Conservation (phyloP, 2,329 filamentous ascomycete species). For the Penicillium sp. region DNA sequence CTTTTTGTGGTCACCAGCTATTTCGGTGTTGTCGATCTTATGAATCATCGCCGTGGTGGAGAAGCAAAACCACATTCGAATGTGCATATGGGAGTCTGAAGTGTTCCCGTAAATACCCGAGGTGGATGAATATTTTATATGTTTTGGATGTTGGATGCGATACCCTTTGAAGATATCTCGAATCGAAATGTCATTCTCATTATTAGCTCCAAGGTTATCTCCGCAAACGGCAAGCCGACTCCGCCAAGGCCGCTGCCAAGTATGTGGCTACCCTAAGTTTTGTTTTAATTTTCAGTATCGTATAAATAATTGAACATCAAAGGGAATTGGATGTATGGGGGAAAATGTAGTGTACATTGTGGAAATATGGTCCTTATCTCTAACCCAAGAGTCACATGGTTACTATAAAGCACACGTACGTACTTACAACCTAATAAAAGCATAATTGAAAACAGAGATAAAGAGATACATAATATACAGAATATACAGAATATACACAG, state of each 20-base stretch:
- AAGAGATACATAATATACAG: no score
- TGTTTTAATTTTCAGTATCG: neutral
- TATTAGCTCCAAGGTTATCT: neutral
- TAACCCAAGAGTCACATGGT: no score
- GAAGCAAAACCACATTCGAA: slow-evolving; percentile 24
- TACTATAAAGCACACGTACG: no score
- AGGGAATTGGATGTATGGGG: no score
- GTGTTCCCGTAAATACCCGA: neutral
- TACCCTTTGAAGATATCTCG: neutral
- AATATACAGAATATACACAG: no score
- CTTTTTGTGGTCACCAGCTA: slow-evolving; percentile 52
- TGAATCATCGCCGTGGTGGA: slow-evolving; percentile 37
- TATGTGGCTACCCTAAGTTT: neutral
- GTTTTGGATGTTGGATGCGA: neutral
- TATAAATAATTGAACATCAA: no score
- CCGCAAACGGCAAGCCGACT: slow-evolving; percentile 2
- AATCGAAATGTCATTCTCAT: neutral
- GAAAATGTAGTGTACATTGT: no score
- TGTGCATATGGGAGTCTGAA: slow-evolving; percentile 21
- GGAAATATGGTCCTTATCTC: no score
- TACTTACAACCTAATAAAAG: no score
- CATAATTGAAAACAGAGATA: no score
- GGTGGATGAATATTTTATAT: neutral
- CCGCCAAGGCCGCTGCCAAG: neutral
- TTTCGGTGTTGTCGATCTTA: slow-evolving; percentile 49